A percentile compares a stretch with the other conserved stretches of the same genome.
Conservation (phyloP, 2,329 filamentous ascomycete genomes). For the Cladosporium phlei region DNA sequence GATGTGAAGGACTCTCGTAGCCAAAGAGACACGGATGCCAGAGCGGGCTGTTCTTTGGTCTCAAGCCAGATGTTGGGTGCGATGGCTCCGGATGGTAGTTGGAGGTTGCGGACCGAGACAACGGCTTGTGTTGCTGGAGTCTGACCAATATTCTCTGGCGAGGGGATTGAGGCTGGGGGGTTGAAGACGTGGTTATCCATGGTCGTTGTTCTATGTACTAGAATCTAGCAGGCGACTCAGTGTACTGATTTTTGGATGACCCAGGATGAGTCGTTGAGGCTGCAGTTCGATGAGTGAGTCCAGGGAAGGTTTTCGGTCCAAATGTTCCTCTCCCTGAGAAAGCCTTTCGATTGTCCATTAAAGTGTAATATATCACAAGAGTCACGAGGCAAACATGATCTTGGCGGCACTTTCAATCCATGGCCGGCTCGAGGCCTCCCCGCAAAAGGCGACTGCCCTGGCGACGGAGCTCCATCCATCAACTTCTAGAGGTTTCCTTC, state of each 20-base stretch:
- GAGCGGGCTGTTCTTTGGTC: constrained; percentile 56
- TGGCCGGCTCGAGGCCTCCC: too few species aligned
- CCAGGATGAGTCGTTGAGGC: too few species aligned
- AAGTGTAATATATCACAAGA: too few species aligned
- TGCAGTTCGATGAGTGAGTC: too few species aligned
- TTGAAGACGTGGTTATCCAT: constrained; percentile 11
- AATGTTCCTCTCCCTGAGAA: too few species aligned
- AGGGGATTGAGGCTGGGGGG: constrained; percentile 5
- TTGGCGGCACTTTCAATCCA: too few species aligned
- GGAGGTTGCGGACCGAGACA: constrained; percentile 45
- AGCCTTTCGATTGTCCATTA: too few species aligned
- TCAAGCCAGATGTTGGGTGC: constrained; percentile 65
- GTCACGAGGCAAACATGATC: too few species aligned
- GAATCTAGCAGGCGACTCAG: too few species aligned
- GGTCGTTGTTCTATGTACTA: neutral
- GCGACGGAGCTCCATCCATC: too few species aligned
- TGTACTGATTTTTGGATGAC: too few species aligned
- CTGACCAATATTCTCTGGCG: neutral
- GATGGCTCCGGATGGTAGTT: constrained; percentile 52
- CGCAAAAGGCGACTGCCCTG: constrained; percentile 8
- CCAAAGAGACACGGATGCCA: constrained; percentile 56
- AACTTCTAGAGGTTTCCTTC: constrained; percentile 13
- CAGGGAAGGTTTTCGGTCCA: too few species aligned
- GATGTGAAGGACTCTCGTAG: constrained; percentile 54
- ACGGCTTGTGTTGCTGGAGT: neutral